These are phyloP conservation scores for Candida wancherniae DNA, from an alignment of 805 yeast species.

Conservation along the genomic window DNA sequence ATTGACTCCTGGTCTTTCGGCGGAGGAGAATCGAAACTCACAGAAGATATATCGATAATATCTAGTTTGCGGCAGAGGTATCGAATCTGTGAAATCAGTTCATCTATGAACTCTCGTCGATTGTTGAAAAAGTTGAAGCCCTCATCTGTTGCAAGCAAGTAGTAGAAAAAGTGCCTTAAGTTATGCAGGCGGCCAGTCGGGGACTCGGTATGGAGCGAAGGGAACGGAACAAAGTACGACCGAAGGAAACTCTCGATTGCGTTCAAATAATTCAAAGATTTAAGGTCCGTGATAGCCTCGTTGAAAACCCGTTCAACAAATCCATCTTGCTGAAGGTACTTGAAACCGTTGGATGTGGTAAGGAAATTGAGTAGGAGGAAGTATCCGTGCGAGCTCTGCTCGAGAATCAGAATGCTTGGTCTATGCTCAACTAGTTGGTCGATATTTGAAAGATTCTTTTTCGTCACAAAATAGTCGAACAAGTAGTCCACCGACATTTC, in stretches of 20 bases:
- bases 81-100: conserved; percentile 22
- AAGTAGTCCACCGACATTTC: conserved; percentile 19
- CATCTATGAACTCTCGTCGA: conserved; percentile 35
- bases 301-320: conserved; percentile 11
- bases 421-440: conserved; percentile 45
- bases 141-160: conserved; percentile 72
- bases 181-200: no score
- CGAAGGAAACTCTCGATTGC: conserved; percentile 10
- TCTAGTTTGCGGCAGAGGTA: conserved; percentile 9
- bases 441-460: conserved; percentile 36
- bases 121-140: conserved; percentile 60
- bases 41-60: no score
- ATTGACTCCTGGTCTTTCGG: no score
- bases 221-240: conserved; percentile 21
- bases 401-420: conserved; percentile 48
- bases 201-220: conserved; percentile 6
- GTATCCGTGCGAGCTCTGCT: conserved; percentile 25
- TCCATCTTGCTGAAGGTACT: conserved; percentile 50
- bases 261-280: conserved; percentile 9
- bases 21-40: no score
- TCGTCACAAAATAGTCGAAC: conserved; percentile 15
- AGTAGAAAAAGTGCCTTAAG: conserved; percentile 68
- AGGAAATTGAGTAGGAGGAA: conserved; percentile 58
- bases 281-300: conserved; percentile 9
- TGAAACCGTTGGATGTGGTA: conserved; percentile 65